Conservation (phyloP, 2,329 filamentous ascomycete genomes). For the Nothophoma quercina region DNA sequence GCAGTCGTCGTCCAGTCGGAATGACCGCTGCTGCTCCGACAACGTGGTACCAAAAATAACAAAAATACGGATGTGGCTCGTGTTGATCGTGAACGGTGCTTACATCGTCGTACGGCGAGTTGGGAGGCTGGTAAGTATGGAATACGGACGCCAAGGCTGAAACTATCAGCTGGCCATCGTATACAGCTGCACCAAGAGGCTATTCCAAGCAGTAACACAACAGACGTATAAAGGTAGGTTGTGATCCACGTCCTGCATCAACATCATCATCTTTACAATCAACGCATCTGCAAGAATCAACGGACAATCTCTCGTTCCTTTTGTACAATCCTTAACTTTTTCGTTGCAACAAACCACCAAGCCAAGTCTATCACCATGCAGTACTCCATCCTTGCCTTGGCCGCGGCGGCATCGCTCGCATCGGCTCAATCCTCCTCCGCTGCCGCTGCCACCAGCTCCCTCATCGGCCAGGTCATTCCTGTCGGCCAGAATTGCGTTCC, state of each 20-base stretch:
- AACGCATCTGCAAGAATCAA: background rate
- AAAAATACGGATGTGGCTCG: background rate
- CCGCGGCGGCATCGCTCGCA: constrained; percentile 18
- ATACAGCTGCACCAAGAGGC: constrained; percentile 1
- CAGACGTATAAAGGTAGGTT: constrained; percentile 6
- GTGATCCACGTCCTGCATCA: background rate
- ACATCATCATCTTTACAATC: background rate
- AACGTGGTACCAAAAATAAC: background rate
- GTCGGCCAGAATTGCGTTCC: constrained; percentile 23
- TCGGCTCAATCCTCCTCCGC: constrained; percentile 18
- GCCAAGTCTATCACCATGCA: constrained; percentile 21
- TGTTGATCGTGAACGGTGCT: background rate
- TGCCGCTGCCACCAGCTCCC: constrained; percentile 8
- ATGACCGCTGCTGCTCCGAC: constrained; percentile 3
- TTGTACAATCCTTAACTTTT: background rate
- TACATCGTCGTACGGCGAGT: background rate
- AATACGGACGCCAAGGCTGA: constrained; percentile 9
- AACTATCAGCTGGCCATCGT: constrained; percentile 6
- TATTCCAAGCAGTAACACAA: background rate
- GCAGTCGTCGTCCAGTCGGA: too few species aligned
- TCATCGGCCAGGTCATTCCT: constrained; percentile 17
- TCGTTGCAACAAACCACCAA: background rate
- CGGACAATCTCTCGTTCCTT: background rate
- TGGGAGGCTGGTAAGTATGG: constrained; percentile 4
- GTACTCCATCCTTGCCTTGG: constrained; percentile 23